Evolutionary conservation across 2,329 filamentous ascomycete species (phyloP), one percentile per base, ranked within the genome.

Genomic region (Magnaporthiopsis rhizophila): DNA sequence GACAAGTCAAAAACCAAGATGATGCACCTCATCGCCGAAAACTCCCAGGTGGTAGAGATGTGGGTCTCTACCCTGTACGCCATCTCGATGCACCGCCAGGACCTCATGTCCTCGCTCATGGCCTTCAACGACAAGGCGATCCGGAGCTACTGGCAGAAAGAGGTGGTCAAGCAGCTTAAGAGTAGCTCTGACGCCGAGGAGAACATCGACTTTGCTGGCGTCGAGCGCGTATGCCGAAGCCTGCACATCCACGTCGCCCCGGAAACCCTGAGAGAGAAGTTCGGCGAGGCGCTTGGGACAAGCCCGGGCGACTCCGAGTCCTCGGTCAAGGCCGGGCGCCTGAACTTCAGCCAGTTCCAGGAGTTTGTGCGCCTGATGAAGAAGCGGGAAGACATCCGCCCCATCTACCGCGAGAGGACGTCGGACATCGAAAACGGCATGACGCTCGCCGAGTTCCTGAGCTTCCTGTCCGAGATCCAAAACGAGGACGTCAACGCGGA

Each of bases 201-300:
- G 70, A 85, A 84, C 64, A 86, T 98, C 63, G 88, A 94, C 69
- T 86, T 96, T 64, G 81, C 83, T 21, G 90, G 90, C 13, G 89
- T 97, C 36, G 89, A 93, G 73, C 87, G 88, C 65, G 83, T 98
- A 18, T 98, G 95, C 77, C 89, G 90, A 66, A 93, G 89, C 71
- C 81, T 98, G 60, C 93, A 98, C 74, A 97, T 99, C 71, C 93
- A 97, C 75, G 92, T 91, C 71, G 90, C 92, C 2, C 86, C 88
- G 66, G 84, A 86, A 64, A 88, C 90, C 59, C 80, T 98, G 5
- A 86, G 85, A 64, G 80, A 83, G 38, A 90, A 89, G 69, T 97
- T 98, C 71, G 80, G 85, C 65, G 82, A 86, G 65, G 91, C 90
- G 7, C 36, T 62, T 8, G 60, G 60, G 3, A 6, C 60, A 30